Percentiles rank a stretch among this genome's conserved stretches.
Evolutionary conservation across 805 yeast genomes (phyloP).

Genomic region (Yamadazyma akitaensis): DNA sequence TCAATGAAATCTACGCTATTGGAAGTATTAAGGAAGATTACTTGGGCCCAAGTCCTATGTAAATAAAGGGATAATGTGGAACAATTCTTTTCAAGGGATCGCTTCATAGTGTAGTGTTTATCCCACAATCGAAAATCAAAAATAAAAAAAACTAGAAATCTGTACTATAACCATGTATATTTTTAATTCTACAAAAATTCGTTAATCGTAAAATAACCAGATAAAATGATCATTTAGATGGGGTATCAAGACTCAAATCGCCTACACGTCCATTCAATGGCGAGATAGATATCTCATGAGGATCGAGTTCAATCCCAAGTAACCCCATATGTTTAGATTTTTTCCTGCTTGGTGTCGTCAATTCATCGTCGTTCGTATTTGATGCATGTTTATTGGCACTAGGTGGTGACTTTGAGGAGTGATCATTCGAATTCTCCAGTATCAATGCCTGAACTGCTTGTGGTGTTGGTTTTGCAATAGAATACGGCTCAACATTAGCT

Average conservation of each 20-base stretch:
- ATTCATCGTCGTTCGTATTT: background rate
- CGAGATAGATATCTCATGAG: constrained; percentile 21
- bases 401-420: background rate
- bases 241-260: constrained; percentile 14
- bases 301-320: constrained; percentile 50
- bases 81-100: background rate
- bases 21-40: constrained; percentile 98
- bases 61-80: background rate
- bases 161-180: constrained; percentile 8
- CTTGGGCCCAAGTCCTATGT: constrained; percentile 68
- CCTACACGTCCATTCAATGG: constrained; percentile 20
- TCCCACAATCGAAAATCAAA: background rate
- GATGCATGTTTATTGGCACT: background rate
- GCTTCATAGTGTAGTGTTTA: background rate
- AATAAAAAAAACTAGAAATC: constrained; percentile 1
- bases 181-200: constrained; percentile 7
- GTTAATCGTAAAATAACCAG: background rate
- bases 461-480: too few relatives aligned
- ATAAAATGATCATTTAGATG: background rate
- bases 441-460: too few relatives aligned
- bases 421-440: background rate
- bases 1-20: constrained; percentile 93
- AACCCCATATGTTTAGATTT: constrained; percentile 4
- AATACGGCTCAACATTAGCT: too few relatives aligned
- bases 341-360: constrained; percentile 2